phyloP scores from a whole-genome alignment of 179 eudicot genomes.

The Camellia oleifera region DNA sequence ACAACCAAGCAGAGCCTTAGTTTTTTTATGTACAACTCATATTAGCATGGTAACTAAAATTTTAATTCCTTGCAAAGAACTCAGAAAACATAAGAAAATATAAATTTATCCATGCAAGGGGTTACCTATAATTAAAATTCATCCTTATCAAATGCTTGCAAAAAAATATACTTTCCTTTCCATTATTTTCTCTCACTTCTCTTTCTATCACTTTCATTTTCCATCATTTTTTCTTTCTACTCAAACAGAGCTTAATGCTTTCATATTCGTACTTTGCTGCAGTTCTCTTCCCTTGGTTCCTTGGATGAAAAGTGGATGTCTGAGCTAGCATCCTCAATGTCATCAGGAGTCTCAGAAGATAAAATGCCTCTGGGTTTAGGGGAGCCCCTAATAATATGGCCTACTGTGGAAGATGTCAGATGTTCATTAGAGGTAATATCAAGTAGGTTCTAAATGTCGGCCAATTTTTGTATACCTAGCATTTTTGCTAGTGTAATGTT shows the following conservation, averaged over 20 bases:
- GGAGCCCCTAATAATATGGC: slow-evolving; percentile 85
- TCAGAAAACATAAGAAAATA: too few species aligned
- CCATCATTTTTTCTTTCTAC: too few species aligned
- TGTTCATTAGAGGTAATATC: slow-evolving; percentile 83
- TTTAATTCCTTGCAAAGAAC: too few species aligned
- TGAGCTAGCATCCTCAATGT: slow-evolving; percentile 83
- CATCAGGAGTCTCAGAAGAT: slow-evolving; percentile 75
- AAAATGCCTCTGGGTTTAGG: slow-evolving; percentile 77
- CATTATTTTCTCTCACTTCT: too few species aligned
- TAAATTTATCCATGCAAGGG: too few species aligned
- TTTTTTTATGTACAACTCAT: too few species aligned
- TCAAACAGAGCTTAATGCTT: background rate
- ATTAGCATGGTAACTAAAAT: too few species aligned
- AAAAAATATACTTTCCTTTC: too few species aligned
- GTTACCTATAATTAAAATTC: too few species aligned
- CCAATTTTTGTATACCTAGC: background rate
- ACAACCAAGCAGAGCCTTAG: too few species aligned
- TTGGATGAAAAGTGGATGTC: slow-evolving; percentile 99
- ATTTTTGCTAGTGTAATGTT: background rate
- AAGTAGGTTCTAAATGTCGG: background rate
- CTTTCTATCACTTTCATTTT: too few species aligned
- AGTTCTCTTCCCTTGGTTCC: slow-evolving; percentile 98
- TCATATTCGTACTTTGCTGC: slow-evolving; percentile 17
- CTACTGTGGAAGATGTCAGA: slow-evolving; percentile 93
- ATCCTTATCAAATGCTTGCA: too few species aligned